phyloP scores from a whole-genome alignment of 768 basidiomycete genomes.

The Rhodotorula paludigena region DNA sequence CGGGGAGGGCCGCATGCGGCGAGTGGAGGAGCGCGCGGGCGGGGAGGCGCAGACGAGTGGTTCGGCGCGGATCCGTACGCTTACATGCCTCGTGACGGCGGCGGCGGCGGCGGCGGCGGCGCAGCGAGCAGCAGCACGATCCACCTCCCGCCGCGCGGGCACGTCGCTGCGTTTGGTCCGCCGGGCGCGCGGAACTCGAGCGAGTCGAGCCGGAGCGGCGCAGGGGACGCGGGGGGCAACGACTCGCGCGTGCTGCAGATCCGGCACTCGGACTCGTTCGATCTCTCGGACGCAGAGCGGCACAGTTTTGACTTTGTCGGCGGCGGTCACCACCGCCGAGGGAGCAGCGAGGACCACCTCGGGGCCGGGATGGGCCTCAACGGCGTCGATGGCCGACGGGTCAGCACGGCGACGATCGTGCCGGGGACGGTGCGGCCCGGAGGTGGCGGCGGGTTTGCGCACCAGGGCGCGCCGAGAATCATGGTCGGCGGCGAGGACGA shows the following conservation, averaged over 20 bases:
- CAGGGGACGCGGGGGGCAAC: not conserved
- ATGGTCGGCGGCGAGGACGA: constrained; percentile 34
- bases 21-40: not conserved
- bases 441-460: not conserved
- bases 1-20: not conserved
- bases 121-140: constrained; percentile 21
- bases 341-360: no score
- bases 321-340: no score
- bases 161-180: not conserved
- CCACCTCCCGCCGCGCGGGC: not conserved
- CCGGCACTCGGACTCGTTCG: constrained; percentile 38
- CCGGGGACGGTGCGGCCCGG: not conserved
- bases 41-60: not conserved
- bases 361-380: not conserved
- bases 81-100: not conserved
- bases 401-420: not conserved
- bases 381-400: not conserved
- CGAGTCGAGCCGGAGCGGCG: not conserved
- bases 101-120: not conserved
- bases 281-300: not conserved
- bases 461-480: constrained; percentile 7
- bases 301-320: not conserved
- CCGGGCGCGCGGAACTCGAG: not conserved
- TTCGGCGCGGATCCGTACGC: constrained; percentile 13
- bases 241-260: constrained; percentile 21